Conservation (phyloP, 176 grass and related monocot genomes). For the Ampelocalamus luodianensis region DNA sequence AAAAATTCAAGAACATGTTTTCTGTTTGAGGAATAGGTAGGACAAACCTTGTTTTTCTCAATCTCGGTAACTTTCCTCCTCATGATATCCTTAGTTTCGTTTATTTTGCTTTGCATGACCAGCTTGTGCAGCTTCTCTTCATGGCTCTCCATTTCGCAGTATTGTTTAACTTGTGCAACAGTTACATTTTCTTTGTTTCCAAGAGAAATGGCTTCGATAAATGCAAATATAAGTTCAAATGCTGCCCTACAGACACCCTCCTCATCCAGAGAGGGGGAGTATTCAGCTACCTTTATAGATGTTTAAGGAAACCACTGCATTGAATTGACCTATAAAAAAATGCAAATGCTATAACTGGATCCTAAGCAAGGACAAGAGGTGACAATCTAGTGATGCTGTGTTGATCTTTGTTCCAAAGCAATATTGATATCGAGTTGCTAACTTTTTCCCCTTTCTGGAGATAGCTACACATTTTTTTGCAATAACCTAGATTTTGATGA, state of each 20-base stretch:
- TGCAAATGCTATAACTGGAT: conserved; percentile 19
- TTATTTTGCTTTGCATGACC: conserved; percentile 80
- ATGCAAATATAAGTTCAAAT: conserved; percentile 75
- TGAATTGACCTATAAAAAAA: conserved; percentile 29
- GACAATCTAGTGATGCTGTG: neutral
- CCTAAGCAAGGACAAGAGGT: neutral
- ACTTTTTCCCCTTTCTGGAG: neutral
- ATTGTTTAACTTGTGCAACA: conserved; percentile 80
- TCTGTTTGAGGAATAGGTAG: conserved; percentile 1
- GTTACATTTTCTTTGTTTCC: conserved; percentile 94
- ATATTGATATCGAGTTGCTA: neutral
- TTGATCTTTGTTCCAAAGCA: conserved; percentile 24
- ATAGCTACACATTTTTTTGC: neutral
- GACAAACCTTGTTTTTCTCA: conserved; percentile 84
- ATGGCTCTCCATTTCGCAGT: conserved; percentile 86
- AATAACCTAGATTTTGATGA: conserved; percentile 16
- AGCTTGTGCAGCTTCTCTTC: conserved; percentile 86
- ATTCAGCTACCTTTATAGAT: conserved; percentile 78
- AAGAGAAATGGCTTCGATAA: conserved; percentile 86
- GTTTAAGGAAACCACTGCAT: conserved; percentile 62
- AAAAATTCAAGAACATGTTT: conserved; percentile 1
- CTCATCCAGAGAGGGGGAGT: conserved; percentile 79
- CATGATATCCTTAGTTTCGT: conserved; percentile 84
- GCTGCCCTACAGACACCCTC: conserved; percentile 62
- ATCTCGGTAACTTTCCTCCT: conserved; percentile 76